Evolutionary conservation across 192 early-diverging fungal species (phyloP).

Genomic region (Backusella tarrabulga): DNA sequence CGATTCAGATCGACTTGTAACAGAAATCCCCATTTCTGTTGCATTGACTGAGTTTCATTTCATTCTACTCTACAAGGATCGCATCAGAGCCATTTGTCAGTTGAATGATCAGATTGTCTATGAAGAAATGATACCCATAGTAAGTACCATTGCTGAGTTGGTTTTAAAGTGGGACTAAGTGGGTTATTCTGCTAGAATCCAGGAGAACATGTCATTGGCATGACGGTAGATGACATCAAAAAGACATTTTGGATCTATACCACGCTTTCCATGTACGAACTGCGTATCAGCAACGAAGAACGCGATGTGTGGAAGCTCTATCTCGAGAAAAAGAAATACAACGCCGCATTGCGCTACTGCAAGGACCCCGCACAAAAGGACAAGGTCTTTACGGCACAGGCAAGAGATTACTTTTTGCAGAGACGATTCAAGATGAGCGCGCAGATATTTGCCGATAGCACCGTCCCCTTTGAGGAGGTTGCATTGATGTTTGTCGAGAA

Average conservation of each 20-base stretch:
- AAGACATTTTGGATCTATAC: constrained; percentile 94
- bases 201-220: constrained; percentile 54
- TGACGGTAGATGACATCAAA: constrained; percentile 74
- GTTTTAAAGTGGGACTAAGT: background rate
- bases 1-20: constrained; percentile 23
- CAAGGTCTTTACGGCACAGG: constrained; percentile 78
- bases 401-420: constrained; percentile 80
- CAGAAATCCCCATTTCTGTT: constrained; percentile 70
- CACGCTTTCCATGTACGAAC: constrained; percentile 78
- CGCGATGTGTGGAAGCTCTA: constrained; percentile 94
- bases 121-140: constrained; percentile 76
- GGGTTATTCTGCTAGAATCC: background rate
- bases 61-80: constrained; percentile 77
- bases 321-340: constrained; percentile 78
- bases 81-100: constrained; percentile 73
- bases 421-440: constrained; percentile 76
- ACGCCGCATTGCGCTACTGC: constrained; percentile 76
- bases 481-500: constrained; percentile 78
- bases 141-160: constrained; percentile 26
- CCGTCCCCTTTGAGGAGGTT: constrained; percentile 89
- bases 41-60: constrained; percentile 90
- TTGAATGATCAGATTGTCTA: constrained; percentile 83
- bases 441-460: constrained; percentile 81
- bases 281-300: constrained; percentile 91
- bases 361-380: constrained; percentile 78